These are phyloP conservation scores for Pouteria glomerata DNA, from an alignment of 148 eudicot species.

Conservation along the genomic window DNA sequence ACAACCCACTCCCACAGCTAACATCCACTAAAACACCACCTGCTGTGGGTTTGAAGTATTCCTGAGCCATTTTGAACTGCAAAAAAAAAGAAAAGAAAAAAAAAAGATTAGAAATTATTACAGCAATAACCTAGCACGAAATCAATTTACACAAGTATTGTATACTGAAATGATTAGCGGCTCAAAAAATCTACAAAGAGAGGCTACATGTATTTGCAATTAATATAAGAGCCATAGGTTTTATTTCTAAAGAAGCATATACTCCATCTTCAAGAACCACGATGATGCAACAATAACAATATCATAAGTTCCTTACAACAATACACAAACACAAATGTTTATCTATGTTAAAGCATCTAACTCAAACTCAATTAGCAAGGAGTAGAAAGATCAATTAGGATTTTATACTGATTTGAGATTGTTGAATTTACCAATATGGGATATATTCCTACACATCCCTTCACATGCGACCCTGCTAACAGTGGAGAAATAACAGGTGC, in stretches of 20 bases:
- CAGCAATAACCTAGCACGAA: not conserved
- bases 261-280: not conserved
- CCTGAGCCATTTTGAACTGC: constrained; percentile 98
- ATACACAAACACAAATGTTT: not conserved
- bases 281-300: not conserved
- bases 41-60: constrained; percentile 77
- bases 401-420: too few species aligned
- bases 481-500: too few species aligned
- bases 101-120: too few species aligned
- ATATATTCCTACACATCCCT: too few species aligned
- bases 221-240: not conserved
- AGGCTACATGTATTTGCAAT: not conserved
- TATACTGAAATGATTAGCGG: not conserved
- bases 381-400: too few species aligned
- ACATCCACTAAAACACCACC: constrained; percentile 90
- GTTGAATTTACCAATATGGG: too few species aligned
- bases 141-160: too few species aligned
- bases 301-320: not conserved
- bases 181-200: not conserved
- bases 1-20: constrained; percentile 97
- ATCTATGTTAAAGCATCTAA: too few species aligned
- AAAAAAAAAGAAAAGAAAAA: constrained; percentile 7
- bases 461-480: too few species aligned
- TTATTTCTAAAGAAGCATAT: not conserved
- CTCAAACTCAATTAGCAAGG: too few species aligned